Base-by-base conservation (phyloP, 768 basidiomycete genomes). In the Gymnopilus junonius region DNA sequence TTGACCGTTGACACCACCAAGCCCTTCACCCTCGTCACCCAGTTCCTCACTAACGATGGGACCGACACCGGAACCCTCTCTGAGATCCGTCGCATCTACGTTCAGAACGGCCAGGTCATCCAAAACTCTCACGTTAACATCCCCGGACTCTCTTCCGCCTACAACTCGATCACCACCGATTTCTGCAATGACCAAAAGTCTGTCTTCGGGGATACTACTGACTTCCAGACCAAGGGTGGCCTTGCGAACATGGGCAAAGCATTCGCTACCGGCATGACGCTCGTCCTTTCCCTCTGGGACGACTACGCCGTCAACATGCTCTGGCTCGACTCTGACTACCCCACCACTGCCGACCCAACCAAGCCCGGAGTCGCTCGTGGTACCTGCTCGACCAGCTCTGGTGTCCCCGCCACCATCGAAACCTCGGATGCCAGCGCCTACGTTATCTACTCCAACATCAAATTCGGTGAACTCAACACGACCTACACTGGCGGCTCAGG, bases 81-180 rank as follows among this genome's bases (percentile, higher is more conserved):
- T 51, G 85, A 84, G 72, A 87, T 86, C 73, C 82, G 82, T 63
- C 83, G 84, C 60, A 55, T 86, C 61, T 85, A 85, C 75, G 84
- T 86, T 57, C 85, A 85, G 76, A 76, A 83, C 66, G 83, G 82
- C 62, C 63, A 74, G 39, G 81, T 85, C 67, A 82, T 85, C 76
- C 74, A 75, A 55, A 86, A 86, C 81, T 80, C 82, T 62, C 74
- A 75, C 48, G 72, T 74, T 71, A 82, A 77, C 74, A 75, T 86
- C 71, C 64, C 83, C 43, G 82, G 82, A 34, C 70, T 85, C 60
- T 58, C 53, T 62, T 51, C 66, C 32, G 62, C 71, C 46, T 73
- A 63, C 72, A 75, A 84, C 77, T 82, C 81, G 42, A 76, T 86
- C 79, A 83, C 81, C 61, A 78, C 80, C 64, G 65, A 61, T 32